A percentile compares a stretch with the other conserved stretches of the same genome.
phyloP scores from a whole-genome alignment of 2,329 filamentous ascomycete species.

The Stagonosporopsis cucurbitacearum region DNA sequence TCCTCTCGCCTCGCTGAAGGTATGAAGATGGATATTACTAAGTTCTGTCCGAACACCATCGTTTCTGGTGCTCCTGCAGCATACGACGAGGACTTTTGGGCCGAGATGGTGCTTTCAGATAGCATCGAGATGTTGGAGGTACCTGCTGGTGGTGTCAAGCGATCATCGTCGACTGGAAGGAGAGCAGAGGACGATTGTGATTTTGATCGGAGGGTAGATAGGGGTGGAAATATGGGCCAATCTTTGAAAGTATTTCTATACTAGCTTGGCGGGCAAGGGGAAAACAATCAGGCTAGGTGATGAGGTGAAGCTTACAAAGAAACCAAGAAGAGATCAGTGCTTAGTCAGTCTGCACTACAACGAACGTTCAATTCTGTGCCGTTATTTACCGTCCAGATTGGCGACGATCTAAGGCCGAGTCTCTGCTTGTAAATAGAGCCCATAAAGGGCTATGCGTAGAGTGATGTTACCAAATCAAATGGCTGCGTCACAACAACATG shows the following conservation, averaged over 20 bases:
- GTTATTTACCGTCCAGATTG: not conserved
- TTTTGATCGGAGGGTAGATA: conserved; percentile 72
- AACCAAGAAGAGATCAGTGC: not conserved
- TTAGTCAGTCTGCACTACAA: not conserved
- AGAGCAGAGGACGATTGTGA: conserved; percentile 63
- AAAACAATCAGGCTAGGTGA: not conserved
- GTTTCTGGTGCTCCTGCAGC: conserved; percentile 62
- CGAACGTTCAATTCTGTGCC: not conserved
- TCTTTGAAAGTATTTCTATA: not conserved
- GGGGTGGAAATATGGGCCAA: not conserved
- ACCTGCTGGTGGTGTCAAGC: conserved; percentile 74
- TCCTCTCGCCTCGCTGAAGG: conserved; percentile 54
- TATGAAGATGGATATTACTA: conserved; percentile 66
- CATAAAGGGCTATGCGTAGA: too few relatives aligned
- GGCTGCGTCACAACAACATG: too few relatives aligned
- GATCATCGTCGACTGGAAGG: conserved; percentile 73
- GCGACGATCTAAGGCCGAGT: not conserved
- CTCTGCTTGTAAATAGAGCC: not conserved
- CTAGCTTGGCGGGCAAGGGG: not conserved
- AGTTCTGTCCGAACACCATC: conserved; percentile 77
- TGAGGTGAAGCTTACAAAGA: not conserved
- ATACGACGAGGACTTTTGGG: conserved; percentile 78
- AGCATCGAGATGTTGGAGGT: conserved; percentile 33
- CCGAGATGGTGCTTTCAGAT: conserved; percentile 59
- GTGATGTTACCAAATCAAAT: too few relatives aligned